Evolutionary conservation across 2,329 filamentous ascomycete genomes (phyloP), one percentile per base, ranked within the genome.

Genomic region (Zalaria sp.): DNA sequence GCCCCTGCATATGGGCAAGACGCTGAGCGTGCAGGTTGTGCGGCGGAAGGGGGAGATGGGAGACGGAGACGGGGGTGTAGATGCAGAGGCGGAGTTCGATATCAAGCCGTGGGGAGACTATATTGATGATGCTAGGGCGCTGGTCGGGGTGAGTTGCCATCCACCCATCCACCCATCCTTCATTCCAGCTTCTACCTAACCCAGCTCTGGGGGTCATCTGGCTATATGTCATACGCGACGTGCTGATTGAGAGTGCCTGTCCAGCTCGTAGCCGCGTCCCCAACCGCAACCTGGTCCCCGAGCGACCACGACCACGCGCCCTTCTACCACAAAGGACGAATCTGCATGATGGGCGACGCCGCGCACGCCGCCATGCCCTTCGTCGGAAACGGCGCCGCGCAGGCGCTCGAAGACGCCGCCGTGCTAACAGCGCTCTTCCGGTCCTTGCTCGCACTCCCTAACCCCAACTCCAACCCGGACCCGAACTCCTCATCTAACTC

Each of bases 361-460:
- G 62, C 61, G 3, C 62, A 65, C 42, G 56, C 60, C 5, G 55
- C 51, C 10, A 55, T 60, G 36, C 60, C 60, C 1, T 62, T 56
- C 37, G 59, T 59, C 3, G 60, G 57, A 3, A 51, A 61, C 5
- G 61, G 61, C 5, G 59, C 56, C 0, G 56, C 56, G 3, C 57
- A 61, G 50, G 57, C 59, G 1, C 53, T 66, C 18, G 62, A 66
- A 43, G 60, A 64, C 39, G 54, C 54, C 2, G 51, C 57, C 0
- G 53, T 63, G 5, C 50, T 63, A 4, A 51, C 53, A 7, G 47
- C 52, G 9, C 49, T 63, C 3, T 52, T 62, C 35, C 18, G 18
- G 18, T 18, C 18, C 18, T 18, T 9, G 27, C 3, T 25, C 31
- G 26, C 40, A 34, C 18, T 41, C 34, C 2, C n/a, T 32, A 3